Evolutionary conservation across 768 basidiomycete genomes (phyloP).

Genomic region (Macrolepiota albuminosa): DNA sequence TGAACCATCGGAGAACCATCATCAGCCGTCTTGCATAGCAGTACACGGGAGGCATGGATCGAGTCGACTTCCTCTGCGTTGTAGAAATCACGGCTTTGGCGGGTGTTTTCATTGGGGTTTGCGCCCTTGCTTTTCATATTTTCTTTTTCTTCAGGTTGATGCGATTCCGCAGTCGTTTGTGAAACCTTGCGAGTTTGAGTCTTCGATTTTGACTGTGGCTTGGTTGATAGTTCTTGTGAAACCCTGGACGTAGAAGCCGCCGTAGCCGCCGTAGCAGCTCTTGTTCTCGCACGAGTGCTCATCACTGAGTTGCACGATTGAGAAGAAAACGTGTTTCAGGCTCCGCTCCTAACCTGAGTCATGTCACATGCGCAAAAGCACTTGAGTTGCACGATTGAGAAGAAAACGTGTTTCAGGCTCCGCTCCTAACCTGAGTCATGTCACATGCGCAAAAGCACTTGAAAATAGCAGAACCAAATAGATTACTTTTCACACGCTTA

Average conservation of each 20-base stretch:
- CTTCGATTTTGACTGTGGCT: conserved; percentile 13
- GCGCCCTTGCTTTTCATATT: conserved; percentile 18
- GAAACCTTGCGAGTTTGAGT: conserved; percentile 13
- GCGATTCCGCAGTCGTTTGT: conserved; percentile 9
- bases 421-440: conserved; percentile 12
- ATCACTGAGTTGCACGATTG: conserved; percentile 20
- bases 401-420: conserved; percentile 14
- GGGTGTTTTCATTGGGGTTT: conserved; percentile 12
- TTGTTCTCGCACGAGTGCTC: conserved; percentile 44
- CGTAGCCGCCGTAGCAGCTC: conserved; percentile 23
- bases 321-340: conserved; percentile 11
- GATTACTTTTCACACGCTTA: no score
- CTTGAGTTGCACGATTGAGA: neutral
- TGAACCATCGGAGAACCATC: conserved; percentile 80
- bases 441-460: conserved; percentile 4
- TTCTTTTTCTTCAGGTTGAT: conserved; percentile 23
- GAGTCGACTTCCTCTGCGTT: conserved; percentile 2
- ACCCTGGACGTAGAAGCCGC: conserved; percentile 19
- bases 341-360: conserved; percentile 14
- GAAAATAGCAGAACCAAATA: conserved; percentile 3
- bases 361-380: conserved; percentile 14
- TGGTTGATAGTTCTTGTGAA: conserved; percentile 5
- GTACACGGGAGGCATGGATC: conserved; percentile 24
- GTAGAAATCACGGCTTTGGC: conserved; percentile 3
- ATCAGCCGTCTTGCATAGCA: conserved; percentile 68